These are phyloP conservation scores for Amanita phalloides DNA, from an alignment of 768 basidiomycete species.

Conservation along the genomic window DNA sequence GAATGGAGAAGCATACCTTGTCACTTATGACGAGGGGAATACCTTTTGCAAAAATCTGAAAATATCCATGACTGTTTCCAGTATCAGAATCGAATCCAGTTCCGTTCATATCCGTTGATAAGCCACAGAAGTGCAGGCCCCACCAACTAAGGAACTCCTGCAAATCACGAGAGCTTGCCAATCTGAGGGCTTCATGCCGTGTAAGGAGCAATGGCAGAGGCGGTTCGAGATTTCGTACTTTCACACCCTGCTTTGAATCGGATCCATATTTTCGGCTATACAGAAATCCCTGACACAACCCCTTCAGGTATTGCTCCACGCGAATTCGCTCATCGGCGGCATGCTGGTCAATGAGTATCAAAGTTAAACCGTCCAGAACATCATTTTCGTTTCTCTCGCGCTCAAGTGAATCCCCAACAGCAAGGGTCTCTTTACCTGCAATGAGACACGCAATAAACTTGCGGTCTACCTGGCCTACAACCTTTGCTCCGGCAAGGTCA, in stretches of 20 bases:
- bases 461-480: conserved; percentile 79
- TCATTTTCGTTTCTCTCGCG: conserved; percentile 2
- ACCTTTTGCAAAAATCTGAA: conserved; percentile 51
- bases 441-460: conserved; percentile 84
- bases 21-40: conserved; percentile 66
- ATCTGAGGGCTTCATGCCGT: conserved; percentile 43
- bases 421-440: conserved; percentile 12
- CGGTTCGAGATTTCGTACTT: conserved; percentile 34
- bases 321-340: conserved; percentile 96
- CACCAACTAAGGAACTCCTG: conserved; percentile 47
- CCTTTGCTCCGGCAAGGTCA: conserved; percentile 43
- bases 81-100: conserved; percentile 15
- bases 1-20: conserved; percentile 45
- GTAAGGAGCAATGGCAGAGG: conserved; percentile 56
- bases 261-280: conserved; percentile 21
- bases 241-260: conserved; percentile 20
- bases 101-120: conserved; percentile 10
- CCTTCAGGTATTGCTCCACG: conserved; percentile 72
- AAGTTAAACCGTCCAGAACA: conserved; percentile 15
- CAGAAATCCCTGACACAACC: conserved; percentile 64
- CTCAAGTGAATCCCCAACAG: conserved; percentile 9
- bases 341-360: conserved; percentile 92
- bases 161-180: conserved; percentile 30
- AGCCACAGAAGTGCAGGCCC: conserved; percentile 52
- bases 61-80: conserved; percentile 32